Base-by-base conservation (phyloP, 345 rosid genomes). In the Corchorus olitorius region DNA sequence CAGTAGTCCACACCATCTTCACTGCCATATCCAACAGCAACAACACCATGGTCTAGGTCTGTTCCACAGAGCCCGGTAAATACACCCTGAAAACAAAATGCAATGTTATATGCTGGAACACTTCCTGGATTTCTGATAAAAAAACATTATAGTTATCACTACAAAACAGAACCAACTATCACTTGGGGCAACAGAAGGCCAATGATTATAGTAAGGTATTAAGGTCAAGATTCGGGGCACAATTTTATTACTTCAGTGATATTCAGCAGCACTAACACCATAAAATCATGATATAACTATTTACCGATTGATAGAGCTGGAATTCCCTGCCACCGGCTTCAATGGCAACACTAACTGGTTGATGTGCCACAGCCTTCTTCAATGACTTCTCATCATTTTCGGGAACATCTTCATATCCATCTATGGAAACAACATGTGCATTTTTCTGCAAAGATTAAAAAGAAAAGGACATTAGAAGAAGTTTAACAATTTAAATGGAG, bases 281-380 rank as follows among this genome's bases (percentile, higher is more conserved):
- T 0, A 27, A 27, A 27, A 27, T 34, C n/a, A n/a, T 4, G 70
- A 20, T 49, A 27, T 16, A 53, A 6, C 19, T 34, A 55, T 45
- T 80, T 84, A 92, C 96, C 82, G 94, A 91, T 71, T 78, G 49
- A 81, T 93, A 89, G 22, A 86, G 84, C 71, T 89, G 89, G 87
- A 90, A 90, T 12, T 81, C 92, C 78, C 93, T 76, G 83, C 90
- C 90, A 46, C 85, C 85, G 17, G 91, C 94, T 83, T 89, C 93
- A 60, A 92, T 85, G 73, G 92, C 88, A 58, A 93, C 92, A 49
- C 94, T 89, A 56, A 94, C 85, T 0, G 97, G 98, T 61, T 94
- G 98, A 64, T 86, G 16, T 62, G 94, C 92, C 70, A 92, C 78
- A n/a, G 93, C 98, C 80, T 84, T 90, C 82, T 77, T 76, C 86